Base-by-base conservation (phyloP, 2,329 filamentous ascomycete genomes). In the Alternaria angustiovoidea region DNA sequence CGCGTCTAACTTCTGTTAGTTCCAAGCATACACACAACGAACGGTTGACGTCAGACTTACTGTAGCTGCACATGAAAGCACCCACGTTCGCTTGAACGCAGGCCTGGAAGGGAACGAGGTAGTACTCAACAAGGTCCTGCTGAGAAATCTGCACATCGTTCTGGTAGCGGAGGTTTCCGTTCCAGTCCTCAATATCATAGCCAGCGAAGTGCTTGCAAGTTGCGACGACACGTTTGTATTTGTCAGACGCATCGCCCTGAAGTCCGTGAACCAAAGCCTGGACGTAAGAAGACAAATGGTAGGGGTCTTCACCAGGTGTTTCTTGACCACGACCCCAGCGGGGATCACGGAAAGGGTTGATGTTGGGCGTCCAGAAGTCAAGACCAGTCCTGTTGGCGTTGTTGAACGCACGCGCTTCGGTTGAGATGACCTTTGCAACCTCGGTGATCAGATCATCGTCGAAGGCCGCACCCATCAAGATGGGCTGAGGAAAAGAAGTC, bases 41-140 rank as follows among this genome's bases (percentile, higher is more conserved):
- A 7, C 22, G 2, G 2, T 26, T 3, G 3, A 22, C 7, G 22
- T 14, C 14, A 28, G 20, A 61, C 65, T 62, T 53, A 67, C 64
- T 81, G 30, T 87, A 88, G 9, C 81, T 49, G 84, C 86, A 74
- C 89, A 91, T 73, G 82, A 82, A 77, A 12, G 70, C 69, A n/a
- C 80, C 80, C n/a, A 82, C 81, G 43, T 82, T 81, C 0, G 79
- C 78, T 51, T 81, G 79, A 1, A 80, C 80, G 62, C 81, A 82
- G 26, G 70, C 83, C 68, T 88, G 81, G 77, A 92, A 91, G 0
- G 88, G 84, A 0, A 86, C 87, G 20, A 90, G 81, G 69, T 90
- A 91, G 75, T 91, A 91, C 67, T 91, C 89, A 0, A 85, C 82
- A 6, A 91, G 78, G 62, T 92, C 89, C 65, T 91, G 89, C 51